Evolutionary conservation across 192 early-diverging fungal species (phyloP).

Genomic region (Podila minutissima): DNA sequence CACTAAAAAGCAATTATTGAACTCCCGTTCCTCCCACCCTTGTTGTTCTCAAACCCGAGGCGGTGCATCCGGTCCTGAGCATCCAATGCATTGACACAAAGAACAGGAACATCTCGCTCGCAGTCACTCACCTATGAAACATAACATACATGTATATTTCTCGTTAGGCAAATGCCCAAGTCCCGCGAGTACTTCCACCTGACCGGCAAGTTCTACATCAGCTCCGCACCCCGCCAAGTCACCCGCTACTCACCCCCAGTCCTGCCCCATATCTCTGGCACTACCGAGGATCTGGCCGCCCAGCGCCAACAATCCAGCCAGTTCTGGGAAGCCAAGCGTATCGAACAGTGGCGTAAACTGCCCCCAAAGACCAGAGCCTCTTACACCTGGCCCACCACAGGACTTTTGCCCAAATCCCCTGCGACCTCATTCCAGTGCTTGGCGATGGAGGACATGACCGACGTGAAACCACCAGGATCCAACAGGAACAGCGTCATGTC

Average conservation of each 20-base stretch:
- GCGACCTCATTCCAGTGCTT: conserved; percentile 67
- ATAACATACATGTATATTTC: background rate
- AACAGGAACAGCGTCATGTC: conserved; percentile 44
- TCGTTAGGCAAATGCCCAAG: conserved; percentile 73
- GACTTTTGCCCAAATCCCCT: conserved; percentile 59
- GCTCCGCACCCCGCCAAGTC: conserved; percentile 72
- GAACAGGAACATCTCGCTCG: too few relatives aligned
- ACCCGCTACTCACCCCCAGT: conserved; percentile 70
- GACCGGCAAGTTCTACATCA: conserved; percentile 75
- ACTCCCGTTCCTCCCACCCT: too few relatives aligned
- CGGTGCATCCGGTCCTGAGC: too few relatives aligned
- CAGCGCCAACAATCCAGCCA: conserved; percentile 46
- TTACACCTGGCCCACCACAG: conserved; percentile 76
- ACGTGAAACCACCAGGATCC: background rate
- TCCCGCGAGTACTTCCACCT: conserved; percentile 74
- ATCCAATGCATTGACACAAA: too few relatives aligned
- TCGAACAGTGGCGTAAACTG: conserved; percentile 66
- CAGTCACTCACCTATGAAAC: too few relatives aligned
- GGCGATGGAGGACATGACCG: conserved; percentile 61
- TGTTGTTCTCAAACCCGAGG: too few relatives aligned
- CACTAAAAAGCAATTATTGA: too few relatives aligned
- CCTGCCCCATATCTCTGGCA: conserved; percentile 30
- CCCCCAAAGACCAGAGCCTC: conserved; percentile 65
- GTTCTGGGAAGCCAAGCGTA: conserved; percentile 77
- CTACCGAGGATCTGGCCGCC: conserved; percentile 22